A percentile compares a stretch with the other conserved stretches of the same genome.
Evolutionary conservation across 1,139 yeast genomes (phyloP).

Genomic region (Debaryomyces fabryi): DNA sequence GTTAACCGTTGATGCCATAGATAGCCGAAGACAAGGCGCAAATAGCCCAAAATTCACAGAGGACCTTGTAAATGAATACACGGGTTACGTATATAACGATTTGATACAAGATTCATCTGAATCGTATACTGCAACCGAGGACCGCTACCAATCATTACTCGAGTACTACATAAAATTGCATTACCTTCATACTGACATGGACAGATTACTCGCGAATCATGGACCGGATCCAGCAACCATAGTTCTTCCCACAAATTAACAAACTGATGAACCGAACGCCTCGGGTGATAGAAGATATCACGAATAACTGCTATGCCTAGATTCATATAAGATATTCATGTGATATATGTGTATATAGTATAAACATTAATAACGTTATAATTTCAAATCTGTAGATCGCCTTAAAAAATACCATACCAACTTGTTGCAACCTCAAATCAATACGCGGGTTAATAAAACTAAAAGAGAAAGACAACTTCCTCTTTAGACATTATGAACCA

Average conservation of each 20-base stretch:
- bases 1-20: constrained; percentile 3
- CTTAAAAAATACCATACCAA: not conserved
- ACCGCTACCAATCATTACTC: constrained; percentile 1
- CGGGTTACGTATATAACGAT: not conserved
- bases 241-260: not conserved
- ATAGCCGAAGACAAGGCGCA: not conserved
- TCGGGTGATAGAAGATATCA: not conserved
- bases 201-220: not conserved
- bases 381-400: not conserved
- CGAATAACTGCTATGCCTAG: not conserved
- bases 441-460: not conserved
- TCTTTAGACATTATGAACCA: not conserved
- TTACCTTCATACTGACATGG: constrained; percentile 2
- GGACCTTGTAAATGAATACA: not conserved
- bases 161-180: constrained; percentile 6
- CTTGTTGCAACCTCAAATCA: not conserved
- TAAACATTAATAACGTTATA: not conserved
- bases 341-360: not conserved
- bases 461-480: not conserved
- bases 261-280: not conserved
- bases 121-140: not conserved
- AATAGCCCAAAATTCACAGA: not conserved
- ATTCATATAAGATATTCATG: not conserved
- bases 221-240: not conserved
- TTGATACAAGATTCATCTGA: not conserved